A percentile compares a stretch with the other conserved stretches of the same genome.
Conservation (phyloP, 108 stramenopile species). For the Cyclotella kingstonii region DNA sequence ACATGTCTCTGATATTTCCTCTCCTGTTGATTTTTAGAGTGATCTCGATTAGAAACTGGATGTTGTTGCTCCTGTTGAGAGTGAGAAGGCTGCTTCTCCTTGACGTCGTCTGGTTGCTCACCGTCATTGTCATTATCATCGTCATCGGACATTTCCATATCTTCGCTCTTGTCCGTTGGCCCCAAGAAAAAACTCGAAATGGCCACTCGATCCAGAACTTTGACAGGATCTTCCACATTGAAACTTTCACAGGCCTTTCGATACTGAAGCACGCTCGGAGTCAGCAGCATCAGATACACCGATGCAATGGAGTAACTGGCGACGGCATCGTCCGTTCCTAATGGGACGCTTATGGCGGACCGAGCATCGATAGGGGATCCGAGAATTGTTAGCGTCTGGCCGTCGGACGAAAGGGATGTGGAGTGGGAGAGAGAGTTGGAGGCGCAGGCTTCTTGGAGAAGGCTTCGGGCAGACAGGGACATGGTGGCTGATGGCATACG, state of each 20-base stretch:
- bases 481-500: conserved; percentile 2
- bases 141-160: conserved; percentile 23
- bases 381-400: conserved; percentile 33
- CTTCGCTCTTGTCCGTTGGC: conserved; percentile 21
- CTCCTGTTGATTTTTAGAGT: background rate
- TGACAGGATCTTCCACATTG: conserved; percentile 68
- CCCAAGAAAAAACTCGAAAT: conserved; percentile 51
- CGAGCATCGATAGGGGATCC: conserved; percentile 37
- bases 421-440: conserved; percentile 17
- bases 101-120: background rate
- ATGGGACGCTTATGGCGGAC: conserved; percentile 16
- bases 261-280: conserved; percentile 65
- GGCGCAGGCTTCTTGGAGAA: conserved; percentile 31
- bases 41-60: conserved; percentile 5
- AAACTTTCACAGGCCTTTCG: conserved; percentile 71
- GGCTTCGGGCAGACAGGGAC: conserved; percentile 20
- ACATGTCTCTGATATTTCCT: conserved; percentile 2
- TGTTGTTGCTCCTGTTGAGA: conserved; percentile 21
- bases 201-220: conserved; percentile 59
- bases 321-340: conserved; percentile 15
- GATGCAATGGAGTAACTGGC: conserved; percentile 68
- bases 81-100: conserved; percentile 19
- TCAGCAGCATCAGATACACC: conserved; percentile 63
- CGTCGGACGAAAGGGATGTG: conserved; percentile 47
- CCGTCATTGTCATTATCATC: conserved; percentile 3